Conservation (phyloP, 2,329 filamentous ascomycete species). For the Fonsecaea multimorphosa region DNA sequence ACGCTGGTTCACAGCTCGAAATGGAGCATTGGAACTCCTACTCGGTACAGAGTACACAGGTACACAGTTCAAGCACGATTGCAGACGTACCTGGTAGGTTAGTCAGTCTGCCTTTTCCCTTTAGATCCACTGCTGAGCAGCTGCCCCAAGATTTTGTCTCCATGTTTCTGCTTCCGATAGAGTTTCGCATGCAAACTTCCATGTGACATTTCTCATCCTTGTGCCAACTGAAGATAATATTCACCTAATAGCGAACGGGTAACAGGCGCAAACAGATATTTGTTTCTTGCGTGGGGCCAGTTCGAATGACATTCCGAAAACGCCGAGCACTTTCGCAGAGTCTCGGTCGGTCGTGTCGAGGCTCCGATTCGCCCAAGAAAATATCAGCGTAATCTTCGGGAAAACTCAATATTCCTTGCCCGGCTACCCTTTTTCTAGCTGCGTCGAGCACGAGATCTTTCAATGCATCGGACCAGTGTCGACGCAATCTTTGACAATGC, state of each 20-base stretch:
- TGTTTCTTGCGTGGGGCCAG: not conserved
- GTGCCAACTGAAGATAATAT: not conserved
- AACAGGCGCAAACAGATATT: no score
- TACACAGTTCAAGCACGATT: not conserved
- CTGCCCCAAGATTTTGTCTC: not conserved
- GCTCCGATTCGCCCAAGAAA: not conserved
- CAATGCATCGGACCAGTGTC: conserved; percentile 13
- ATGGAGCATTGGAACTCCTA: no score
- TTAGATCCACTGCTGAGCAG: not conserved
- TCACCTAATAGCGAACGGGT: no score
- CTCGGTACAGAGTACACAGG: no score
- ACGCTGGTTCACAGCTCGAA: not conserved
- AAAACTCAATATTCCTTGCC: conserved; percentile 9
- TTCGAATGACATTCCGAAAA: no score
- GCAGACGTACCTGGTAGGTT: no score
- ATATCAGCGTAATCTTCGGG: not conserved
- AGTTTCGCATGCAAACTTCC: not conserved
- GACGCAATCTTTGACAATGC: conserved; percentile 43
- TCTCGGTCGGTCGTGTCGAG: no score
- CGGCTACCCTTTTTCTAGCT: not conserved
- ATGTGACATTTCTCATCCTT: not conserved
- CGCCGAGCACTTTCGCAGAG: no score
- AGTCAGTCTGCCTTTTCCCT: not conserved
- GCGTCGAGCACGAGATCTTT: conserved; percentile 8
- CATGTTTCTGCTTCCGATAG: not conserved